A percentile compares a stretch with the other conserved stretches of the same genome.
Conservation (phyloP, 2,329 filamentous ascomycete species). For the Alternaria longipes region DNA sequence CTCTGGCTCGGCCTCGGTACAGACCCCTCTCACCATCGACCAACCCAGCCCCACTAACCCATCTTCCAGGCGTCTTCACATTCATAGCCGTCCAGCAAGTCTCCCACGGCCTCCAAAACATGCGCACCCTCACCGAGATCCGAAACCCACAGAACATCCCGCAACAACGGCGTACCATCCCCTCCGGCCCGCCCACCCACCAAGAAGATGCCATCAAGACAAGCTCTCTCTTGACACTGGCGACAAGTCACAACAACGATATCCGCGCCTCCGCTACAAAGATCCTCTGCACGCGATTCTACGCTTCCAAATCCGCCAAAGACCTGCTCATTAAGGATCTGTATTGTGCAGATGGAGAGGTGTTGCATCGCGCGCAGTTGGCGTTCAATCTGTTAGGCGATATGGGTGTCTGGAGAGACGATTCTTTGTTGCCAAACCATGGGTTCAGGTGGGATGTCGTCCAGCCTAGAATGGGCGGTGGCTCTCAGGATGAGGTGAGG, state of each 20-base stretch:
- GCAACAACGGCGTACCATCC: conserved; percentile 34
- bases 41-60: conserved; percentile 47
- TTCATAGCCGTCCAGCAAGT: conserved; percentile 67
- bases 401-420: conserved; percentile 29
- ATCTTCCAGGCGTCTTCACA: conserved; percentile 60
- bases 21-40: conserved; percentile 54
- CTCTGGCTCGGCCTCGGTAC: conserved; percentile 59
- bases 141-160: conserved; percentile 67
- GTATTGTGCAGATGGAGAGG: conserved; percentile 27
- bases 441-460: neutral
- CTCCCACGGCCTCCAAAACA: conserved; percentile 65
- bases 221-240: conserved; percentile 52
- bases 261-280: conserved; percentile 53
- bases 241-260: conserved; percentile 53
- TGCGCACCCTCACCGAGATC: conserved; percentile 72
- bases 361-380: conserved; percentile 33
- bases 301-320: conserved; percentile 28
- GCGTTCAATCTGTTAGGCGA: conserved; percentile 41
- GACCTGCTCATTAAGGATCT: conserved; percentile 38
- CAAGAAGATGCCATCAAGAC: conserved; percentile 65
- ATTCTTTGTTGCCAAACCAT: conserved; percentile 10
- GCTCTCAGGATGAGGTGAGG: conserved; percentile 75
- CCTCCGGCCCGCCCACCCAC: conserved; percentile 69
- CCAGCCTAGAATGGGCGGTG: conserved; percentile 38
- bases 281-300: conserved; percentile 51